Evolutionary conservation across 257 asterid species (phyloP).

Genomic region (Solanum boliviense): DNA sequence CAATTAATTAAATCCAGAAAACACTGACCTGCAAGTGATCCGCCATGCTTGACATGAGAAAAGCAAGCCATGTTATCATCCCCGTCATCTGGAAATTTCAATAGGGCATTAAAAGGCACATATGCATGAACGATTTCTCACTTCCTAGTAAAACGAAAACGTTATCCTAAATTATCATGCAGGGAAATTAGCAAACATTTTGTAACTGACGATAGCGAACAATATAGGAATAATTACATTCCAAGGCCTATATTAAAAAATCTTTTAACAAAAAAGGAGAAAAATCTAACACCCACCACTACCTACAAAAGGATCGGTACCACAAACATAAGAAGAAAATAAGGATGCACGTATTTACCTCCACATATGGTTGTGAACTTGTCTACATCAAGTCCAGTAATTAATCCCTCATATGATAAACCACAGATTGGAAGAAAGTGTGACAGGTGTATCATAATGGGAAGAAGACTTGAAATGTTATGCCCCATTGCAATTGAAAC

Average conservation of each 20-base stretch:
- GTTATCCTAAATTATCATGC: background rate
- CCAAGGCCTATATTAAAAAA: background rate
- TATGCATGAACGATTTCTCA: background rate
- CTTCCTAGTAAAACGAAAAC: background rate
- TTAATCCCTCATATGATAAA: conserved; percentile 56
- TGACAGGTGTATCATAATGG: conserved; percentile 49
- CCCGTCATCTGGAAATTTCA: conserved; percentile 30
- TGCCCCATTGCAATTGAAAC: conserved; percentile 43
- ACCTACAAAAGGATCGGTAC: background rate
- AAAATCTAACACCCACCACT: background rate
- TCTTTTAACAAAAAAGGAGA: background rate
- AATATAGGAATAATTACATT: background rate
- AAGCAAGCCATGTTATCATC: conserved; percentile 48
- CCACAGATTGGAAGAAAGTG: conserved; percentile 46
- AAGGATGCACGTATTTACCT: conserved; percentile 29
- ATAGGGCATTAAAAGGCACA: background rate
- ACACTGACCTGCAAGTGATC: conserved; percentile 59
- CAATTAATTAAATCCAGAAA: background rate
- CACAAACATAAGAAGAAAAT: background rate
- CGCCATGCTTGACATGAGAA: conserved; percentile 76
- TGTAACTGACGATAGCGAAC: background rate
- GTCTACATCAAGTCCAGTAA: conserved; percentile 53
- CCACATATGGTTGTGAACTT: conserved; percentile 18
- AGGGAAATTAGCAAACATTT: background rate
- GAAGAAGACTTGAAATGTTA: conserved; percentile 25